These are phyloP conservation scores for Epichloe typhina DNA, from an alignment of 2,329 filamentous ascomycete species.

Conservation along the genomic window DNA sequence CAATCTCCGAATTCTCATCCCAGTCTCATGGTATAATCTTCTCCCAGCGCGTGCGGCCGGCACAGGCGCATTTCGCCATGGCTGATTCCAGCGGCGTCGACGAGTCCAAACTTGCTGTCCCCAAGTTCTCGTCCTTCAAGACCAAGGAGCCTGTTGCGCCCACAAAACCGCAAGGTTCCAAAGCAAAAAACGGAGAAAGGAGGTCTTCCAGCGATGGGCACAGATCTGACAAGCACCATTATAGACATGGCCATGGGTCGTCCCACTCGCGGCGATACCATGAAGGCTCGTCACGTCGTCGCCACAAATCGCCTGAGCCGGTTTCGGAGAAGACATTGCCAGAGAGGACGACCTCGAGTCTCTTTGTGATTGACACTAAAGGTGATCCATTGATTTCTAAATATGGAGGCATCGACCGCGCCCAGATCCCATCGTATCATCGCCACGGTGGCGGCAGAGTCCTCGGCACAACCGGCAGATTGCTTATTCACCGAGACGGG, in stretches of 20 bases:
- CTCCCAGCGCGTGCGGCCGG: neutral
- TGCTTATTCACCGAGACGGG: constrained; percentile 54
- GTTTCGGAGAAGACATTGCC: constrained; percentile 1
- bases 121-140: constrained; percentile 66
- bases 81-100: constrained; percentile 17
- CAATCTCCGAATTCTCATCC: too few species aligned
- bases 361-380: constrained; percentile 54
- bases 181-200: constrained; percentile 9
- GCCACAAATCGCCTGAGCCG: neutral
- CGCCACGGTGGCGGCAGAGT: constrained; percentile 56
- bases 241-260: neutral
- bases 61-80: neutral
- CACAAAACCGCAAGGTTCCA: constrained; percentile 8
- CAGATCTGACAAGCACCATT: constrained; percentile 6
- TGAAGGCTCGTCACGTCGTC: neutral
- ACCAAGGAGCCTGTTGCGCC: constrained; percentile 25
- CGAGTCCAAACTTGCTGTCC: constrained; percentile 20
- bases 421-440: constrained; percentile 57
- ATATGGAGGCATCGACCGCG: constrained; percentile 58
- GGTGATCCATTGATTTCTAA: constrained; percentile 65
- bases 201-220: constrained; percentile 2
- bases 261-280: neutral
- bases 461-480: constrained; percentile 47
- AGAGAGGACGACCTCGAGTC: constrained; percentile 9
- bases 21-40: neutral